Evolutionary conservation across 495 filamentous ascomycete species (phyloP).

Genomic region (Xylaria acuta): DNA sequence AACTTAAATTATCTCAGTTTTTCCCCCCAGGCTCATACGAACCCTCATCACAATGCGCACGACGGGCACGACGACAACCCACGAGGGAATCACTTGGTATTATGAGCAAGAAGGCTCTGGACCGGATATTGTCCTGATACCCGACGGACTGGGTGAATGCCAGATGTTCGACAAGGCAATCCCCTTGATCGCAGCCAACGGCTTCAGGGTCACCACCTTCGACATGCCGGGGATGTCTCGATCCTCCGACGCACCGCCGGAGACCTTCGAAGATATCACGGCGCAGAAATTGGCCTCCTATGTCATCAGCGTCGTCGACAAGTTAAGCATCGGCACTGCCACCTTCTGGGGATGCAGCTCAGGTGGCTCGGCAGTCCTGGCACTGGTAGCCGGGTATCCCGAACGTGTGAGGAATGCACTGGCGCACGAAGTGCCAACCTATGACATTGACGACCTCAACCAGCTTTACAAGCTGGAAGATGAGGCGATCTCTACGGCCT

Average conservation of each 20-base stretch:
- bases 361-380: conserved; percentile 32
- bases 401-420: conserved; percentile 30
- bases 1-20: neutral
- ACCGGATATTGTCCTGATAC: conserved; percentile 37
- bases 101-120: conserved; percentile 32
- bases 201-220: conserved; percentile 40
- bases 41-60: conserved; percentile 22
- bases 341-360: conserved; percentile 37
- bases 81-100: conserved; percentile 38
- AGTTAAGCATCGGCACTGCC: conserved; percentile 29
- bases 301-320: conserved; percentile 37
- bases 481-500: conserved; percentile 19
- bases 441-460: neutral
- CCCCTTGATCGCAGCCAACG: conserved; percentile 20
- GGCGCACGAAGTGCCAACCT: conserved; percentile 36
- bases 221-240: conserved; percentile 43
- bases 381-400: conserved; percentile 27
- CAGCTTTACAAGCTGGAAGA: conserved; percentile 25
- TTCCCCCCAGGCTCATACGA: neutral
- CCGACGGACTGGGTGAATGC: conserved; percentile 40
- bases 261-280: conserved; percentile 29
- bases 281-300: conserved; percentile 32
- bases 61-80: conserved; percentile 24
- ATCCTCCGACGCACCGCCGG: conserved; percentile 24
- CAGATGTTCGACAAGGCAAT: conserved; percentile 31